Conservation (phyloP, 768 basidiomycete genomes). For the Hortiboletus flavorubellus region DNA sequence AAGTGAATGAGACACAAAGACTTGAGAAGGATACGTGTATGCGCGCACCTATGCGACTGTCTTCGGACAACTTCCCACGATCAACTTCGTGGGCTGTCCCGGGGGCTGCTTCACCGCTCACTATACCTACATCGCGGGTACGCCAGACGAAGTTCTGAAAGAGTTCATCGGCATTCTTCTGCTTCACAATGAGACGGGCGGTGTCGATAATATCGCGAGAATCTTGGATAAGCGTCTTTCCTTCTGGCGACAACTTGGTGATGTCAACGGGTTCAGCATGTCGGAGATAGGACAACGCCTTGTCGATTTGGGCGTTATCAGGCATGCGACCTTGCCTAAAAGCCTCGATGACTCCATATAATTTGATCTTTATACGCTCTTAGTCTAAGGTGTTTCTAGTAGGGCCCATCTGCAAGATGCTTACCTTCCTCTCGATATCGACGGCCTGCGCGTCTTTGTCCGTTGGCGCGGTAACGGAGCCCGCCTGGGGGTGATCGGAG, state of each 20-base stretch:
- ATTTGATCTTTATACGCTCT: slow-evolving; percentile 42
- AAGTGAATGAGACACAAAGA: slow-evolving; percentile 7
- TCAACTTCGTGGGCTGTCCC: slow-evolving; percentile 46
- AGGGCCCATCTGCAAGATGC: not conserved
- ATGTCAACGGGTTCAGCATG: slow-evolving; percentile 57
- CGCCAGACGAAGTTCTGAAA: slow-evolving; percentile 90
- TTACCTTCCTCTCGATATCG: slow-evolving; percentile 77
- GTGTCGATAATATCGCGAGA: slow-evolving; percentile 78
- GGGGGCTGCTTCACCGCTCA: slow-evolving; percentile 41
- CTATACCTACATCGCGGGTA: slow-evolving; percentile 47
- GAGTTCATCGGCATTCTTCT: slow-evolving; percentile 90
- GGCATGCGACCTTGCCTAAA: slow-evolving; percentile 78
- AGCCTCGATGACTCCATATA: slow-evolving; percentile 81
- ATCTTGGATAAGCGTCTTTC: slow-evolving; percentile 73
- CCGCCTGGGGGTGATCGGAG: slow-evolving; percentile 49
- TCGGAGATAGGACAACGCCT: slow-evolving; percentile 64
- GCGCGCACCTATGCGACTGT: slow-evolving; percentile 57
- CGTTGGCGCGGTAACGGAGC: slow-evolving; percentile 65
- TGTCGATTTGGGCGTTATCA: slow-evolving; percentile 76
- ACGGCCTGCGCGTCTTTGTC: slow-evolving; percentile 58
- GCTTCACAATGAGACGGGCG: slow-evolving; percentile 60
- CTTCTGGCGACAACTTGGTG: slow-evolving; percentile 69
- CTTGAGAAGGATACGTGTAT: not conserved
- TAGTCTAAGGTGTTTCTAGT: not conserved
- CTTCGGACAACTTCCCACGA: slow-evolving; percentile 51